Base-by-base conservation (phyloP, 371 early-diverging fungal genomes). In the Dinochytrium kinnereticum region DNA sequence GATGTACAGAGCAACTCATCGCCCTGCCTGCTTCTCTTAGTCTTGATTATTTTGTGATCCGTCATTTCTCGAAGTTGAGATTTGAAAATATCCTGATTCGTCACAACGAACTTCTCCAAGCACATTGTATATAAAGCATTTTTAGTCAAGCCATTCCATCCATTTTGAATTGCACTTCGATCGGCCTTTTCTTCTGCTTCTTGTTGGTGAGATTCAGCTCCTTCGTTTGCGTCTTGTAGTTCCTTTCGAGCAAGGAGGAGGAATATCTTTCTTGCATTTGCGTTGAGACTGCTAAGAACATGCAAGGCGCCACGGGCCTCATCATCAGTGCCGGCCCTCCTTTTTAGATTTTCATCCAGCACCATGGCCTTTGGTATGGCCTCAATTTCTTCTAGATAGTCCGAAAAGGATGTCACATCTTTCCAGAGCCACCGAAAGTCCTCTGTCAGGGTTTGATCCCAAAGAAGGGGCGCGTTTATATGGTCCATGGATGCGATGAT, bases 401-500 rank as follows among this genome's bases (percentile, higher is more conserved):
- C 84, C 68, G 89, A 89, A 80, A 89, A 96, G 1, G 96, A 96
- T 1, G 97, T 95, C 38, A 89, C 84, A 73, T 97, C 96, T 78
- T 96, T 96, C 92, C 93, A 95, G 0, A 92, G 78, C 92, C 92
- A 96, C 59, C 89, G 90, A 77, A 93, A 96, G 26, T 86, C 83
- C 19, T 87, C 80, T 0, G 87, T 68, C 44, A 88, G 86, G 59
- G 86, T 86, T 57, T 89, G 85, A 79, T 97, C 96, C 96, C 96
- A 97, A 30, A 96, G 79, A 44, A 96, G 76, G 3, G 91, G 90
- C 33, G 96, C 89, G 72, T 95, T 91, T 75, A 96, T 93, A 78
- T 97, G 94, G 82, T 98, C 98, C 15, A 94, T 82, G 0, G 95
- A 92, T 0, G 93, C 96, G 28, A 97, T 74, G n/a, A 97, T 65